Evolutionary conservation across 352 stramenopile genomes (phyloP).

Genomic region (Pythium aquatile): DNA sequence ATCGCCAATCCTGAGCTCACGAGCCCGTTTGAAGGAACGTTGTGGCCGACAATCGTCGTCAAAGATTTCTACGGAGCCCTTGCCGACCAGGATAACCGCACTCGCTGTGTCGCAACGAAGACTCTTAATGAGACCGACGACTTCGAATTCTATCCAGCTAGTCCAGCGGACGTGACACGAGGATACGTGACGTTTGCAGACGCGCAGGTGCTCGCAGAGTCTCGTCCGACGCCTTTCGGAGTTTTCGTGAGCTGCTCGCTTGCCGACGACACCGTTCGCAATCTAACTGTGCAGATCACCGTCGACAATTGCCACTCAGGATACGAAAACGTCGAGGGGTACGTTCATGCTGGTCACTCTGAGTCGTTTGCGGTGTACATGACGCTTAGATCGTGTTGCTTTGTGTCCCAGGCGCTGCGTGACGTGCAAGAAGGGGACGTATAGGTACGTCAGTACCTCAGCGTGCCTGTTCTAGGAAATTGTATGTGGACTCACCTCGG

Average conservation of each 20-base stretch:
- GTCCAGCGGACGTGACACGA: constrained; percentile 21
- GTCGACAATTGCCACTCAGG: constrained; percentile 57
- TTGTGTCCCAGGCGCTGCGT: constrained; percentile 39
- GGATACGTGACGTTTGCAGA: constrained; percentile 57
- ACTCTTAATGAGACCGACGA: constrained; percentile 24
- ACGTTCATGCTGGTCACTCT: constrained; percentile 1
- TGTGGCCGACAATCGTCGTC: constrained; percentile 66
- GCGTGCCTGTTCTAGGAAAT: too few relatives aligned
- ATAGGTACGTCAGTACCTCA: constrained; percentile 39
- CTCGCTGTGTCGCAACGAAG: constrained; percentile 31
- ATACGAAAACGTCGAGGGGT: constrained; percentile 64
- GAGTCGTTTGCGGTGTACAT: background rate
- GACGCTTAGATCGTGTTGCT: background rate
- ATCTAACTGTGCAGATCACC: constrained; percentile 34
- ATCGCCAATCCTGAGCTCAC: constrained; percentile 8
- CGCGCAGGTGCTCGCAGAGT: constrained; percentile 37
- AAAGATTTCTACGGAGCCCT: constrained; percentile 58
- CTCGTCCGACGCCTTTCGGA: constrained; percentile 33
- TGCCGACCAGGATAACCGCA: constrained; percentile 47
- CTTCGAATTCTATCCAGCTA: constrained; percentile 49
- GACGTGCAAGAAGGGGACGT: constrained; percentile 57
- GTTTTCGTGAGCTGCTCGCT: constrained; percentile 49
- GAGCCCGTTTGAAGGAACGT: constrained; percentile 14
- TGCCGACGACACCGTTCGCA: constrained; percentile 24
- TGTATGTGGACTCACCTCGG: background rate